These are phyloP conservation scores for Botrytis byssoidea DNA, from an alignment of 2,329 filamentous ascomycete species.

Conservation along the genomic window DNA sequence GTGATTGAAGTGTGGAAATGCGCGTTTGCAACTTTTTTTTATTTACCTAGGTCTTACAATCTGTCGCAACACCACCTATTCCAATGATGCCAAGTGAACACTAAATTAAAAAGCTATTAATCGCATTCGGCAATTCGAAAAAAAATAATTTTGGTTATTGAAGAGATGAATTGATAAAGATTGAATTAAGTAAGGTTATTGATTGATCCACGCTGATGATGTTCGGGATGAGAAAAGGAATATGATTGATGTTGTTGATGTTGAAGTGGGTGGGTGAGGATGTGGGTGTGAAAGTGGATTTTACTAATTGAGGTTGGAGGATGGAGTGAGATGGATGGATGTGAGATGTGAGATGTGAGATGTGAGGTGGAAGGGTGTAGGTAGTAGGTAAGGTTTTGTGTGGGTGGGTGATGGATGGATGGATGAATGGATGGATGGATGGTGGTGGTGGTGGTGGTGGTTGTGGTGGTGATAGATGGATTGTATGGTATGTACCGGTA, in stretches of 20 bases:
- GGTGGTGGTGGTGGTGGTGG: too few relatives aligned
- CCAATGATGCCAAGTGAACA: constrained; percentile 14
- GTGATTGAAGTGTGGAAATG: constrained; percentile 7
- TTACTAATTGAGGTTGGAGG: neutral
- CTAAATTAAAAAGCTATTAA: neutral
- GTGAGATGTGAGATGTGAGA: neutral
- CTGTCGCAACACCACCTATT: constrained; percentile 14
- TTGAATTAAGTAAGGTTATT: neutral
- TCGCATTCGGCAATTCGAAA: constrained; percentile 13
- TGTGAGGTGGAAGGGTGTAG: neutral
- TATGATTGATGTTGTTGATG: neutral
- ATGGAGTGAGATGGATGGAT: neutral
- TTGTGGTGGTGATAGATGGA: too few relatives aligned
- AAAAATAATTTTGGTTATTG: neutral
- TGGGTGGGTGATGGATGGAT: neutral
- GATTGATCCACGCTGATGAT: neutral
- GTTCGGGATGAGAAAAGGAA: neutral
- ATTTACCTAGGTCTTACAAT: neutral
- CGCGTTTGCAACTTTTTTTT: constrained; percentile 8
- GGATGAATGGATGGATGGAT: neutral
- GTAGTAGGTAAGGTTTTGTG: neutral
- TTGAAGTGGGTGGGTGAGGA: neutral
- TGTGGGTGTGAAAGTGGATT: neutral
- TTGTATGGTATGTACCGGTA: neutral
- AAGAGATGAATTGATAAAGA: neutral